Evolutionary conservation across 129 eudicot genomes (phyloP).

Genomic region (Pittosporum tobira): DNA sequence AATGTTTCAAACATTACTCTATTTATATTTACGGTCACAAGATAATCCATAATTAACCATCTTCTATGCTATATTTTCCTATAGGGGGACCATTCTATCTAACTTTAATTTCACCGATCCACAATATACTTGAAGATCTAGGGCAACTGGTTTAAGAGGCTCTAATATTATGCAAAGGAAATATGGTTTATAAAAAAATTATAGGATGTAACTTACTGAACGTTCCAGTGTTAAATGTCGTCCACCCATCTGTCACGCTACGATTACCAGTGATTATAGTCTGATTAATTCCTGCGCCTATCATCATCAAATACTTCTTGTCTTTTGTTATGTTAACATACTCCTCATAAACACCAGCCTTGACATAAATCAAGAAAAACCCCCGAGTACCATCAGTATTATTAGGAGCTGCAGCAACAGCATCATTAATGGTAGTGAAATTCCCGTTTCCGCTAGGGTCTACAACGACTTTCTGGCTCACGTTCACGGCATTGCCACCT

Average conservation of each 20-base stretch:
- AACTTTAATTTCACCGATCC: no score
- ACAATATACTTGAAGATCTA: no score
- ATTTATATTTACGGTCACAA: no score
- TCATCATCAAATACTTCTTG: slow-evolving; percentile 53
- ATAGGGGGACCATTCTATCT: no score
- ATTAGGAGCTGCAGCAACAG: slow-evolving; percentile 45
- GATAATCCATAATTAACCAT: no score
- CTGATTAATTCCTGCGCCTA: slow-evolving; percentile 61
- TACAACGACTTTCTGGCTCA: slow-evolving; percentile 31
- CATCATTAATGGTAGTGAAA: slow-evolving; percentile 48
- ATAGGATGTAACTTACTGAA: slow-evolving; percentile 56
- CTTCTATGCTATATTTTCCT: no score
- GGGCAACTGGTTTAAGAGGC: no score
- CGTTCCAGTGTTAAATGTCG: slow-evolving; percentile 53
- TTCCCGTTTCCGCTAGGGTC: slow-evolving; percentile 36
- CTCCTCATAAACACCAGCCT: slow-evolving; percentile 48
- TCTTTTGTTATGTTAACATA: slow-evolving; percentile 31
- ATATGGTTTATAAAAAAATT: no score
- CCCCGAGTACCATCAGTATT: slow-evolving; percentile 30
- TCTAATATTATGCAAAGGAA: no score
- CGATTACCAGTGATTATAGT: slow-evolving; percentile 58
- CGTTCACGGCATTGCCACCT: slow-evolving; percentile 18
- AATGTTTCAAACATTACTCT: no score
- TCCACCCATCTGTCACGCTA: slow-evolving; percentile 50
- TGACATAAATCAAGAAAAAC: slow-evolving; percentile 31